Evolutionary conservation across 176 grass and related monocot genomes (phyloP), one percentile per base, ranked within the genome.

Genomic region (Echinochloa phyllopogon): DNA sequence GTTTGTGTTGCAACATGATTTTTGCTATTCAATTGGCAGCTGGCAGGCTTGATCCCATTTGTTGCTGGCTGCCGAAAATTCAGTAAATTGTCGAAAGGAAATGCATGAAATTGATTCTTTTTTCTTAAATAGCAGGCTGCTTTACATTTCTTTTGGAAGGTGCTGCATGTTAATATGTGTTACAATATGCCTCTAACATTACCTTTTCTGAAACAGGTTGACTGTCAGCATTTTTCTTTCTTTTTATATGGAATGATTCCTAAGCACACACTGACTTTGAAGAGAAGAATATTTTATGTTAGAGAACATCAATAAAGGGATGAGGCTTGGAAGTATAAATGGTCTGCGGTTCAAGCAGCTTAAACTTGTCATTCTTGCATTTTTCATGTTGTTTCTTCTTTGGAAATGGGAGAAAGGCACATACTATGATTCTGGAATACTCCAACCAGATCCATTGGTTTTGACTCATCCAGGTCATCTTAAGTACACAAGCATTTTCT

Each of bases 331-430:
- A 82, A 84, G 44, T 57, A 79, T 95, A 88, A 95, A 93, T 92
- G 95, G 95, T 53, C 55, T 95, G 91, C 90, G 82, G 83, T 89
- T 87, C 76, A 98, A 93, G 72, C 93, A 91, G 57, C 80, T 98
- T 86, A 95, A 91, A 53, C 82, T 95, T 72, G 77, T 87, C 49
- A 76, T 92, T 71, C 61, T 98, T 79, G 56, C 88, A 68, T 74
- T 94, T 51, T 94, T 90, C 82, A 87, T 92, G 37, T 68, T 89
- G 44, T 91, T 92, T 93, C 75, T 95, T 92, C 85, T 98, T 72
- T 98, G 89, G 91, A 94, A 90, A 86, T 98, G 96, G 96, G 96
- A 98, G 79, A 91, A 87, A 69, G 81, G 87, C 59, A 76, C 91
- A 64, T 88, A 88, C 75, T 87, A 75, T 37, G 42, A 51, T 72